Conservation (phyloP, 2,329 filamentous ascomycete genomes). For the Aspergillus sp. region DNA sequence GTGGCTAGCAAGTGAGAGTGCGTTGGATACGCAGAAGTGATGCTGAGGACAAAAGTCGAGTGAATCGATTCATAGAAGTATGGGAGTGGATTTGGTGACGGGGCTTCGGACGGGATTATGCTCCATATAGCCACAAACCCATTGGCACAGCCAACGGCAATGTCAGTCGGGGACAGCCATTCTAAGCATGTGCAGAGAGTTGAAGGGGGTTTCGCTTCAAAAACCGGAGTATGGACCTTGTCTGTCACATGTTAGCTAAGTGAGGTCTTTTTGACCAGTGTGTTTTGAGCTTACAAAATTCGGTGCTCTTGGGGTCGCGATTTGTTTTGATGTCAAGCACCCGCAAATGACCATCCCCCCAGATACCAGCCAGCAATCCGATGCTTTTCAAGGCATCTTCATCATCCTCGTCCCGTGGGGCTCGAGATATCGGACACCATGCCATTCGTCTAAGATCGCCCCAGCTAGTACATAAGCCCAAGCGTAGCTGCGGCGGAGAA, state of each 20-base stretch:
- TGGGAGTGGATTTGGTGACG: slow-evolving; percentile 21
- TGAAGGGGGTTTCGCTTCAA: slow-evolving; percentile 48
- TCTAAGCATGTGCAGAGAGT: slow-evolving; percentile 56
- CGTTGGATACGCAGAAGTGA: slow-evolving; percentile 51
- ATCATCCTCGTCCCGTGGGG: slow-evolving; percentile 27
- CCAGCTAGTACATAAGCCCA: slow-evolving; percentile 57
- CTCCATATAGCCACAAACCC: slow-evolving; percentile 57
- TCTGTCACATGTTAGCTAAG: slow-evolving; percentile 23
- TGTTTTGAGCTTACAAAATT: slow-evolving; percentile 29
- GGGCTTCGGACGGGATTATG: slow-evolving; percentile 24
- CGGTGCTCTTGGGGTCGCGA: slow-evolving; percentile 22
- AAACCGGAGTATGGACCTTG: slow-evolving; percentile 47
- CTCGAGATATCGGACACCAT: slow-evolving; percentile 54
- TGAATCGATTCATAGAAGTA: slow-evolving; percentile 38
- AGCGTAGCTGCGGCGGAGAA: slow-evolving; percentile 43
- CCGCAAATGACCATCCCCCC: slow-evolving; percentile 56
- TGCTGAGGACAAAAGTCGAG: slow-evolving; percentile 37
- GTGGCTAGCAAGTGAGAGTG: slow-evolving; percentile 52
- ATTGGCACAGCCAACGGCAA: slow-evolving; percentile 56
- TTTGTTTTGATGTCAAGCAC: slow-evolving; percentile 51
- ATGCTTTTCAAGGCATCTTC: slow-evolving; percentile 33
- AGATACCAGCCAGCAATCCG: slow-evolving; percentile 56
- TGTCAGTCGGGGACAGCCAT: slow-evolving; percentile 56
- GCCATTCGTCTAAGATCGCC: slow-evolving; percentile 54
- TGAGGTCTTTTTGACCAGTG: no score